Evolutionary conservation across 1,284 basidiomycete species (phyloP), one percentile per base, ranked within the genome.

Genomic region (Apiotrichum montevideense): DNA sequence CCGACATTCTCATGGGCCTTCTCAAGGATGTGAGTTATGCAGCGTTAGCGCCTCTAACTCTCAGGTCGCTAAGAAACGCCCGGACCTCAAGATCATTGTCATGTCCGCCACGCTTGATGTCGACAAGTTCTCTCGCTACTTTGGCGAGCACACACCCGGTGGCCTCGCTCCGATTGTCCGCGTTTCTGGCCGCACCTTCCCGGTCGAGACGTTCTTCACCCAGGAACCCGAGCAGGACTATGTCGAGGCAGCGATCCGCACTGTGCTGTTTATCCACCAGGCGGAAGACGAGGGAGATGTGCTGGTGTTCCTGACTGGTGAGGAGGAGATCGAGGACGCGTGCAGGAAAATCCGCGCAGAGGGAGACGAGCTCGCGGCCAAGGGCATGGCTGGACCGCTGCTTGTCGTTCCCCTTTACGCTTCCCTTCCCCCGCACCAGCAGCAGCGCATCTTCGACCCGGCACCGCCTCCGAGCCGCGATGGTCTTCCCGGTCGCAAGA

Each of bases 41-140:
- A 39, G 9, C 11, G 5, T 13, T 35, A 9, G 8, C 21, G n/a
- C 13, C 13, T 39, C 58, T 62, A 41, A 56, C 42, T 87, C 34
- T 85, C 68, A 80, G 61, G 84, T 98, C 14, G 87, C 88, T 2
- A 86, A 85, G 70, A 83, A 84, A 59, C 85, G 96, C 44, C 67
- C 84, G 1, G 95, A 98, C 72, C 85, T 99, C 65, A 98, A 98
- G 79, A 87, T 98, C 69, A 93, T 99, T 59, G 82, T 99, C 80
- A 98, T 98, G 96, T 93, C 89, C 45, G 96, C 96, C 39, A 99
- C 96, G 1, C 85, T 99, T 37, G 95, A 98, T 69, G 91, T 95
- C 0, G 82, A 88, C 70, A 98, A 98, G 77, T 98, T 98, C 78
- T 91, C 95, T 74, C 90, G 86, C 68, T 98, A 98, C 80, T 98